Evolutionary conservation across 75 land plant species (phyloP).

Genomic region (Cupressus sempervirens): DNA sequence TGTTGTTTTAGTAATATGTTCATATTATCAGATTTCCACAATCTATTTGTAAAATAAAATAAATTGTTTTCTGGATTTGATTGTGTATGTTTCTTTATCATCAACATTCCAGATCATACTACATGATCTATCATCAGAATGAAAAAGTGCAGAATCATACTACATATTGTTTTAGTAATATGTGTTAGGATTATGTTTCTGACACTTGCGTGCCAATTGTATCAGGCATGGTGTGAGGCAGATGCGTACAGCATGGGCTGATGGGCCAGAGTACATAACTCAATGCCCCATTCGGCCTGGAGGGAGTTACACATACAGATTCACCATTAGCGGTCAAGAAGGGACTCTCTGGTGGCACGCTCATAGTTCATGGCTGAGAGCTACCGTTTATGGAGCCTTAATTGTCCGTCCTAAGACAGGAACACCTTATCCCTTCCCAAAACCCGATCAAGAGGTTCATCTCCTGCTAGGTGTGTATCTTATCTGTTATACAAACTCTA

Average conservation of each 20-base stretch:
- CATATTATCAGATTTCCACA: too few relatives aligned
- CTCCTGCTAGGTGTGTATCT: not conserved
- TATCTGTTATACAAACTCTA: not conserved
- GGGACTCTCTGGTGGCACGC: not conserved
- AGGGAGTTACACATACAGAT: not conserved
- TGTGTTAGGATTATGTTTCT: too few relatives aligned
- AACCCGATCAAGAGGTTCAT: not conserved
- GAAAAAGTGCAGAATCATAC: too few relatives aligned
- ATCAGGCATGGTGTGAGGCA: slow-evolving; percentile 24
- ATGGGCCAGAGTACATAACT: slow-evolving; percentile 20
- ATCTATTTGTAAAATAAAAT: too few relatives aligned
- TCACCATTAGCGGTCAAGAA: not conserved
- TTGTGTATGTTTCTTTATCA: too few relatives aligned
- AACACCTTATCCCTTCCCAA: not conserved
- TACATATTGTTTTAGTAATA: too few relatives aligned
- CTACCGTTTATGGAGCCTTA: not conserved
- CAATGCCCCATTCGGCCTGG: slow-evolving; percentile 21
- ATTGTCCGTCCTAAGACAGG: not conserved
- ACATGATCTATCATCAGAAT: too few relatives aligned
- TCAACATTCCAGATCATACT: too few relatives aligned
- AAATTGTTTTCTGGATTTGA: too few relatives aligned
- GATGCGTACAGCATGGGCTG: not conserved
- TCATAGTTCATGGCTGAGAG: not conserved
- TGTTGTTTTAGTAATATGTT: too few relatives aligned
- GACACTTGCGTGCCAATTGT: not conserved